Evolutionary conservation across 1,139 yeast genomes (phyloP).

Genomic region (Kodamaea fungicola): DNA sequence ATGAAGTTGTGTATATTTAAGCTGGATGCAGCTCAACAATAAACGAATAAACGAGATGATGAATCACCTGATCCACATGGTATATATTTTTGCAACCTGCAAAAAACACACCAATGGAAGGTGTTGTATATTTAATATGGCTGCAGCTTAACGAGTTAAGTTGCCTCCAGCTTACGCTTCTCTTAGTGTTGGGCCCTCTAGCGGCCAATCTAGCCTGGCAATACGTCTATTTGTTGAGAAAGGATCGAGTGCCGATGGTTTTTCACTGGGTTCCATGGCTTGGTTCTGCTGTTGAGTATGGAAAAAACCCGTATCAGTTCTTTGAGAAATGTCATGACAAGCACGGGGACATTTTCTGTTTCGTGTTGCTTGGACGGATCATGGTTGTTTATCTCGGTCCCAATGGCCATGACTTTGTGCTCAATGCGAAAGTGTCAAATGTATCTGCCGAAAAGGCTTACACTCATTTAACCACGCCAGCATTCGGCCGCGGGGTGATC

Average conservation of each 20-base stretch:
- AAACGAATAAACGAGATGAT: no score
- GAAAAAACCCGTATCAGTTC: conserved; percentile 88
- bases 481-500: conserved; percentile 93
- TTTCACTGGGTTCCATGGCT: conserved; percentile 94
- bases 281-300: conserved; percentile 84
- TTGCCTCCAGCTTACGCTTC: conserved; percentile 7
- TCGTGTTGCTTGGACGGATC: conserved; percentile 78
- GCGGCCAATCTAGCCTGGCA: conserved; percentile 68
- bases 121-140: conserved; percentile 18
- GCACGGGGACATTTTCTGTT: conserved; percentile 90
- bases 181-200: conserved; percentile 41
- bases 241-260: conserved; percentile 83
- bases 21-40: no score
- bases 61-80: no score
- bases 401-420: conserved; percentile 93
- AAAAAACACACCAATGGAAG: no score
- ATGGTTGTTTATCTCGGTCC: conserved; percentile 98
- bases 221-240: conserved; percentile 61
- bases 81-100: no score
- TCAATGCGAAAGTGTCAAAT: conserved; percentile 83
- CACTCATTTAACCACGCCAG: conserved; percentile 92
- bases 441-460: conserved; percentile 97
- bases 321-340: conserved; percentile 72
- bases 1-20: no score
- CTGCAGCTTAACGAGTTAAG: conserved; percentile 22